Evolutionary conservation across 2,329 filamentous ascomycete species (phyloP).

Genomic region (Claviceps arundinis): DNA sequence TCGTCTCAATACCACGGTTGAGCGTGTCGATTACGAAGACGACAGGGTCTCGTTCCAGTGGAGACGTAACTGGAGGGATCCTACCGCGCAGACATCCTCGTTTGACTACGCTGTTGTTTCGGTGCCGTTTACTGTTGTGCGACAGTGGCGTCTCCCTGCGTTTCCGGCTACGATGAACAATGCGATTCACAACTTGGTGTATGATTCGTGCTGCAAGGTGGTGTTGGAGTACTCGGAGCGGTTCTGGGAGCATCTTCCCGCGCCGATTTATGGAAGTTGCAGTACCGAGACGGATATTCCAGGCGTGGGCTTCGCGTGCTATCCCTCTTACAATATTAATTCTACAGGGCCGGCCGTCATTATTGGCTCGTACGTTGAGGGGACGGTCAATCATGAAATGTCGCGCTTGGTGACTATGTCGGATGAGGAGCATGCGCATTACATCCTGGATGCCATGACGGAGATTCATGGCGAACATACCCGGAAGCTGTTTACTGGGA

Average conservation of each 20-base stretch:
- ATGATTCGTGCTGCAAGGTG: constrained; percentile 39
- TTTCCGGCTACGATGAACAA: constrained; percentile 26
- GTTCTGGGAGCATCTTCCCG: constrained; percentile 39
- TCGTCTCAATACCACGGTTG: constrained; percentile 42
- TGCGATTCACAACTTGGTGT: constrained; percentile 32
- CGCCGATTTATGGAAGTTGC: constrained; percentile 51
- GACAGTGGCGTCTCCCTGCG: constrained; percentile 46
- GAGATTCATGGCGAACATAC: constrained; percentile 52
- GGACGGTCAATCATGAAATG: constrained; percentile 21
- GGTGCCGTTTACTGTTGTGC: constrained; percentile 50
- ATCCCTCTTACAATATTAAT: constrained; percentile 55
- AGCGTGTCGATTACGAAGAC: constrained; percentile 35
- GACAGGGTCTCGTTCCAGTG: constrained; percentile 41
- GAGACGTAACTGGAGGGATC: constrained; percentile 29
- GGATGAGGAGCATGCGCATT: constrained; percentile 48
- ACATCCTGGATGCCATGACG: constrained; percentile 51
- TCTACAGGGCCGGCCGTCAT: constrained; percentile 43
- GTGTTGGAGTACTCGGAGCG: constrained; percentile 56
- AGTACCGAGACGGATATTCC: constrained; percentile 42
- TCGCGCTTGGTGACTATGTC: constrained; percentile 28
- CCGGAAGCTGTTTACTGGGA: constrained; percentile 49
- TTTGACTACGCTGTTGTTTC: constrained; percentile 56
- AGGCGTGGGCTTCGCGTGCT: constrained; percentile 49
- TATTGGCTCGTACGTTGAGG: constrained; percentile 44
- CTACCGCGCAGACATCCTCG: constrained; percentile 30